Evolutionary conservation across 1,284 basidiomycete genomes (phyloP), one percentile per base, ranked within the genome.

Genomic region (Cutaneotrichosporon sp.): DNA sequence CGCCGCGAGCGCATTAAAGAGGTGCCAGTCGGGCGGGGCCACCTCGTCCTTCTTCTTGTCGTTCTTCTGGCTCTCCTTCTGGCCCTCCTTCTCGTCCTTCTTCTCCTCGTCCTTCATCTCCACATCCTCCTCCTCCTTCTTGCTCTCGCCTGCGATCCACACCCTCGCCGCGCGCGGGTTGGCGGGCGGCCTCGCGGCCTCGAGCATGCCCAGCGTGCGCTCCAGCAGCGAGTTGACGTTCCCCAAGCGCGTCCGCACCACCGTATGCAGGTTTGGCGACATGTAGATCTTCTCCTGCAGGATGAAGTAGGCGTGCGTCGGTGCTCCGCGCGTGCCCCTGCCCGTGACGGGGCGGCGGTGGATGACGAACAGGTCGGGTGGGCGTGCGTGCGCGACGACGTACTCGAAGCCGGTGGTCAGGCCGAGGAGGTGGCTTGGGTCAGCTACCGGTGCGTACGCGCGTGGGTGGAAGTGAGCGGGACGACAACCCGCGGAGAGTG

Each of bases 391-490:
- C 3, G 73, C 67, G 14, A 77, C 62, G 38, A 77, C 63, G 62
- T 76, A 79, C 67, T 79, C 77, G 64, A 77, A 78, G 0, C 76
- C 76, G 4, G 64, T 59, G 14, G 58, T 68, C 62, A 76, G 74
- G 4, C 66, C 67, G 10, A 64, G 62, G 7, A 78, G 65, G 42
- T 74, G 73, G 25, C 74, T 78, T 47, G 38, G 8, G n/a, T n/a
- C n/a, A n/a, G n/a, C n/a, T n/a, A n/a, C n/a, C n/a, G n/a, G n/a
- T n/a, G n/a, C n/a, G n/a, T n/a, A n/a, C n/a, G n/a, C n/a, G n/a
- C n/a, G n/a, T n/a, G n/a, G n/a, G n/a, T n/a, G n/a, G n/a, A n/a
- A n/a, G n/a, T n/a, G n/a, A n/a, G n/a, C n/a, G n/a, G n/a, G n/a
- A n/a, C n/a, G n/a, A n/a, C n/a, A n/a, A n/a, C n/a, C n/a, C n/a